phyloP scores from a whole-genome alignment of 2,329 filamentous ascomycete genomes.

The Cercospora sp. region DNA sequence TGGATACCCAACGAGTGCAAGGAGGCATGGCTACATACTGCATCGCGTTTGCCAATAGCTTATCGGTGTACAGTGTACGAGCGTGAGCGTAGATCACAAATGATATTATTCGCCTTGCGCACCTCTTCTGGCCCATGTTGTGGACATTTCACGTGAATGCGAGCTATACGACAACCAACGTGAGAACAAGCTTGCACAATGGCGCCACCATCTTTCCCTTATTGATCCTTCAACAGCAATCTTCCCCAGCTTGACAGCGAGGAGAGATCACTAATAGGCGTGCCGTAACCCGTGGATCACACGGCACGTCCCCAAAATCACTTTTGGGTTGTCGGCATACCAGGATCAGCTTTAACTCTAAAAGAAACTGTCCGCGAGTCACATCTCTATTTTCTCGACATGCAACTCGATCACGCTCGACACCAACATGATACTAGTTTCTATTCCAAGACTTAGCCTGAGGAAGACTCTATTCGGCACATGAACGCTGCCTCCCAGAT shows the following conservation, averaged over 20 bases:
- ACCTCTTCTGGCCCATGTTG: too few species aligned
- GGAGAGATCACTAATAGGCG: background rate
- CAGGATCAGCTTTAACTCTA: background rate
- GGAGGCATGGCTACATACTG: conserved; percentile 1
- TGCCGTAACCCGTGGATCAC: background rate
- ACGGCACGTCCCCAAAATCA: background rate
- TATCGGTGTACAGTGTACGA: conserved; percentile 5
- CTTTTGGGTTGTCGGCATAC: background rate
- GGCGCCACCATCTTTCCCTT: background rate
- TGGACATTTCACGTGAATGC: too few species aligned
- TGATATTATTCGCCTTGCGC: background rate
- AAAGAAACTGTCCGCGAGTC: background rate
- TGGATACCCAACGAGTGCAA: conserved; percentile 4
- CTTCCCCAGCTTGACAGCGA: background rate
- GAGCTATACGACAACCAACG: background rate
- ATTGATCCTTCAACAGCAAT: background rate
- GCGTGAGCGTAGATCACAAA: background rate
- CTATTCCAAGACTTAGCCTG: background rate
- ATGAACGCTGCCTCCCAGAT: background rate
- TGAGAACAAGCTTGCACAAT: background rate
- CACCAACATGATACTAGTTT: background rate
- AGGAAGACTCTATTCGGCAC: background rate
- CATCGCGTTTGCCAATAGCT: background rate
- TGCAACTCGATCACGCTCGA: background rate
- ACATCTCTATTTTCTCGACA: background rate